A percentile compares a stretch with the other conserved stretches of the same genome.
Conservation (phyloP, 108 stramenopile genomes). For the Nannochloropsis salina region DNA sequence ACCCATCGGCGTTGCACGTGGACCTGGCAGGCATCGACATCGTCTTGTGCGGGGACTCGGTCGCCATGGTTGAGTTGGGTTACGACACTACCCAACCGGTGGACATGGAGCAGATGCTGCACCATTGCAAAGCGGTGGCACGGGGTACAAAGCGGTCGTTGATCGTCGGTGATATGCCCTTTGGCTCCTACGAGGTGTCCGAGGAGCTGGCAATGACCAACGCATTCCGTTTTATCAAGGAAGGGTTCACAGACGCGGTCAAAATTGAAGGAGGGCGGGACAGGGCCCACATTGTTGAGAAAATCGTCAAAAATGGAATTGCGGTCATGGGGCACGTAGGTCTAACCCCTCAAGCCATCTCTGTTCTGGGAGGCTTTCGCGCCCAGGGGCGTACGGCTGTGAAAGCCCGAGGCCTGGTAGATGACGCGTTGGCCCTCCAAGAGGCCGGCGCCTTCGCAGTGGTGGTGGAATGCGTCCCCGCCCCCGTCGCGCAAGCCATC, state of each 20-base stretch:
- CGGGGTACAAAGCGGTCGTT: slow-evolving; percentile 61
- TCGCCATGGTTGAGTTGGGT: slow-evolving; percentile 65
- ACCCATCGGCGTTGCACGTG: slow-evolving; percentile 91
- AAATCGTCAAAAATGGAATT: slow-evolving; percentile 85
- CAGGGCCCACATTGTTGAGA: slow-evolving; percentile 64
- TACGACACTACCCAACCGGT: slow-evolving; percentile 91
- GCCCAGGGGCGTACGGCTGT: slow-evolving; percentile 92
- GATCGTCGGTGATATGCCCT: slow-evolving; percentile 96
- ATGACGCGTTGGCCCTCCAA: slow-evolving; percentile 82
- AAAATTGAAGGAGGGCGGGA: slow-evolving; percentile 76
- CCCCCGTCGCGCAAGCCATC: slow-evolving; percentile 78
- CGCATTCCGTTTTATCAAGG: slow-evolving; percentile 82
- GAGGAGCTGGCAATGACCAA: slow-evolving; percentile 77
- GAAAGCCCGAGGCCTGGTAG: slow-evolving; percentile 66
- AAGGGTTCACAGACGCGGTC: slow-evolving; percentile 56
- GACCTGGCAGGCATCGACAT: slow-evolving; percentile 91
- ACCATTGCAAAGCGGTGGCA: slow-evolving; percentile 69
- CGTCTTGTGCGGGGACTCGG: slow-evolving; percentile 61
- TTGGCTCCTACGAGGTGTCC: slow-evolving; percentile 85
- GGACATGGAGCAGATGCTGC: slow-evolving; percentile 90
- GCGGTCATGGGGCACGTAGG: slow-evolving; percentile 98
- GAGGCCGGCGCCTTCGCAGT: slow-evolving; percentile 89
- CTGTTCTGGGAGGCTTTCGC: slow-evolving; percentile 89
- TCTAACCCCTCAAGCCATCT: slow-evolving; percentile 90
- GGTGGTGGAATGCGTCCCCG: slow-evolving; percentile 94